phyloP scores from a whole-genome alignment of 352 stramenopile species.

The Globisporangium recalcitrans region DNA sequence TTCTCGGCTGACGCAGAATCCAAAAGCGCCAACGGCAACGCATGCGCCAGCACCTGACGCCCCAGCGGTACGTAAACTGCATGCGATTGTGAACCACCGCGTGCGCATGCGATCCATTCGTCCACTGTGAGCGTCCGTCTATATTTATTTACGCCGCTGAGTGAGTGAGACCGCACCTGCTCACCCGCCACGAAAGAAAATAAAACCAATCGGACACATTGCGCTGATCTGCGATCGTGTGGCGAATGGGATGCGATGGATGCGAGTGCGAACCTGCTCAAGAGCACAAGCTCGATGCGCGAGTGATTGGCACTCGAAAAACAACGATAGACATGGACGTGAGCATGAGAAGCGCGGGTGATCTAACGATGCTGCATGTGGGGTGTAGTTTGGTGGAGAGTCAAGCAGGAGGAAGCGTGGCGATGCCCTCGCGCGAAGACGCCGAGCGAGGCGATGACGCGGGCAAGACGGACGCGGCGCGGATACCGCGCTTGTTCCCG shows the following conservation, averaged over 20 bases:
- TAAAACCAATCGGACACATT: constrained; percentile 2
- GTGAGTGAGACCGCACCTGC: no score
- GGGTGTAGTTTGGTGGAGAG: constrained; percentile 31
- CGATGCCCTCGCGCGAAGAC: not conserved
- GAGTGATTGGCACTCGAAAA: not conserved
- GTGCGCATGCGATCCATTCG: constrained; percentile 1
- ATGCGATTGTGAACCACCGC: not conserved
- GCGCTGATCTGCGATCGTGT: constrained; percentile 4
- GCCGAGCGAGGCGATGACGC: not conserved
- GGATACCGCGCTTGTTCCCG: constrained; percentile 22
- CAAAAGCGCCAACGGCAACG: not conserved
- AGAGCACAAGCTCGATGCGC: not conserved
- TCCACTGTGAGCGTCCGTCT: not conserved
- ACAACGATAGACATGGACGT: not conserved
- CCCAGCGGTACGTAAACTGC: constrained; percentile 14
- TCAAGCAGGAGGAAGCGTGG: not conserved
- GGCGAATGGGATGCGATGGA: not conserved
- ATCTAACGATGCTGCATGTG: constrained; percentile 30
- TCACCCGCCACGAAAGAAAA: not conserved
- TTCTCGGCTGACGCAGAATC: not conserved
- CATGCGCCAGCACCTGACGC: constrained; percentile 16
- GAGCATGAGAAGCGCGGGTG: not conserved
- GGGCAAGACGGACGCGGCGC: constrained; percentile 15
- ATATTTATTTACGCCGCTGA: no score
- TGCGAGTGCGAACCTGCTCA: not conserved